Evolutionary conservation across 2,329 filamentous ascomycete genomes (phyloP).

Genomic region (Orbilia quercus): DNA sequence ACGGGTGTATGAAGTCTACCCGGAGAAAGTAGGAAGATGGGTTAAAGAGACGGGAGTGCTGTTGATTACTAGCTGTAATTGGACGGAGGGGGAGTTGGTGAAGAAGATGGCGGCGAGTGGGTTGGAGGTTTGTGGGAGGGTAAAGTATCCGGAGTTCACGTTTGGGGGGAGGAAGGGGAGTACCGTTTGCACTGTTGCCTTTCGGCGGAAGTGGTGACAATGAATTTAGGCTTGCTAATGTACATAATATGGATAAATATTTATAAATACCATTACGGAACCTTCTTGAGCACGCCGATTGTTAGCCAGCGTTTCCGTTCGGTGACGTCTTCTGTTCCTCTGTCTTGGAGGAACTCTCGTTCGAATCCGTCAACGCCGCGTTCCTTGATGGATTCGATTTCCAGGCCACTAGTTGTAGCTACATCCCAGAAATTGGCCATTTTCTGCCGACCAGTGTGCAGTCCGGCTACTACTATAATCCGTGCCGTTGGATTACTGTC

Average conservation of each 20-base stretch:
- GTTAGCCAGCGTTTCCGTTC: constrained; percentile 78
- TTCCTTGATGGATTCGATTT: constrained; percentile 75
- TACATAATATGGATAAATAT: constrained; percentile 38
- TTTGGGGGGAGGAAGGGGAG: constrained; percentile 91
- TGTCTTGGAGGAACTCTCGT: constrained; percentile 72
- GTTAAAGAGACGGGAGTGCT: constrained; percentile 78
- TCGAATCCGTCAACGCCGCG: constrained; percentile 74
- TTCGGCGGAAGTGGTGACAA: constrained; percentile 67
- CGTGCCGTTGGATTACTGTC: constrained; percentile 64
- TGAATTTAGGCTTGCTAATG: too few relatives aligned
- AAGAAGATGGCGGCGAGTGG: constrained; percentile 75
- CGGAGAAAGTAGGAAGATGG: constrained; percentile 73
- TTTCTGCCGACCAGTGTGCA: constrained; percentile 76
- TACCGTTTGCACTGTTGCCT: constrained; percentile 87
- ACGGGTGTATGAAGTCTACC: constrained; percentile 80
- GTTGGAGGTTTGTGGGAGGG: constrained; percentile 70
- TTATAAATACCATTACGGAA: constrained; percentile 14
- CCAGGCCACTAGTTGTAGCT: constrained; percentile 66
- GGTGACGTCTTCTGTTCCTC: constrained; percentile 71
- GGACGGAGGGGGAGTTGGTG: constrained; percentile 88
- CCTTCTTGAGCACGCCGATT: constrained; percentile 67
- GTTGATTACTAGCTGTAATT: constrained; percentile 95
- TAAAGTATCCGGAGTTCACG: constrained; percentile 85
- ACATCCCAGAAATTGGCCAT: constrained; percentile 74
- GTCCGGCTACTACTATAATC: constrained; percentile 75